Conservation (phyloP, 805 yeast genomes). For the Wickerhamiella shivajii region DNA sequence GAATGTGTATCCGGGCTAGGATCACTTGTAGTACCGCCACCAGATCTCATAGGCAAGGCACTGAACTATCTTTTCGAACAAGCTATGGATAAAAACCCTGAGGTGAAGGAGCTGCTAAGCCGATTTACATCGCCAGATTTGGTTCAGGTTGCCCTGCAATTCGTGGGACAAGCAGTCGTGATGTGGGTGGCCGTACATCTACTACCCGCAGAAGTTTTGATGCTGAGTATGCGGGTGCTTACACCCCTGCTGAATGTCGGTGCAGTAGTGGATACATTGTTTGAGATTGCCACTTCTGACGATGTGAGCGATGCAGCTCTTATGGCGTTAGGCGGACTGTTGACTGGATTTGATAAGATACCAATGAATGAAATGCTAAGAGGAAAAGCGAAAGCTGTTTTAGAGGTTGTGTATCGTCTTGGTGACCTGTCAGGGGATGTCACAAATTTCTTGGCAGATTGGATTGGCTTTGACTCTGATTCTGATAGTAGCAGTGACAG, state of each 20-base stretch:
- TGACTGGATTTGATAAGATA: conserved; percentile 9
- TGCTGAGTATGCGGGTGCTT: conserved; percentile 8
- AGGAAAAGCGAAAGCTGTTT: conserved; percentile 8
- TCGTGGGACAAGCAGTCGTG: conserved; percentile 13
- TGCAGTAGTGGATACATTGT: conserved; percentile 11
- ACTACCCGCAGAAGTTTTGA: conserved; percentile 12
- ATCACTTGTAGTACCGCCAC: conserved; percentile 15
- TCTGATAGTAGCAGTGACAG: conserved; percentile 4
- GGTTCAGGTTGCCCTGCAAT: conserved; percentile 12
- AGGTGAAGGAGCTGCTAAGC: conserved; percentile 9
- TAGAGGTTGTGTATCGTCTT: conserved; percentile 9
- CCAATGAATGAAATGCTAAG: conserved; percentile 8
- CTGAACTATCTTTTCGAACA: conserved; percentile 12
- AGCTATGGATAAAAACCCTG: conserved; percentile 9
- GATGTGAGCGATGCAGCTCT: conserved; percentile 9
- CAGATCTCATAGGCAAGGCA: conserved; percentile 13
- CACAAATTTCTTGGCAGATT: conserved; percentile 6
- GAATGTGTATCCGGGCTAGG: conserved; percentile 9
- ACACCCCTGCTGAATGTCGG: conserved; percentile 10
- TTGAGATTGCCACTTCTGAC: conserved; percentile 11
- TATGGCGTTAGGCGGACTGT: conserved; percentile 7
- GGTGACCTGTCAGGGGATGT: conserved; percentile 10
- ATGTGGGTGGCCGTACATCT: conserved; percentile 13
- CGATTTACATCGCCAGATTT: conserved; percentile 11
- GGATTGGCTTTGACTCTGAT: conserved; percentile 11